phyloP scores from a whole-genome alignment of 2,329 filamentous ascomycete species.

The Clonostachys sp. region DNA sequence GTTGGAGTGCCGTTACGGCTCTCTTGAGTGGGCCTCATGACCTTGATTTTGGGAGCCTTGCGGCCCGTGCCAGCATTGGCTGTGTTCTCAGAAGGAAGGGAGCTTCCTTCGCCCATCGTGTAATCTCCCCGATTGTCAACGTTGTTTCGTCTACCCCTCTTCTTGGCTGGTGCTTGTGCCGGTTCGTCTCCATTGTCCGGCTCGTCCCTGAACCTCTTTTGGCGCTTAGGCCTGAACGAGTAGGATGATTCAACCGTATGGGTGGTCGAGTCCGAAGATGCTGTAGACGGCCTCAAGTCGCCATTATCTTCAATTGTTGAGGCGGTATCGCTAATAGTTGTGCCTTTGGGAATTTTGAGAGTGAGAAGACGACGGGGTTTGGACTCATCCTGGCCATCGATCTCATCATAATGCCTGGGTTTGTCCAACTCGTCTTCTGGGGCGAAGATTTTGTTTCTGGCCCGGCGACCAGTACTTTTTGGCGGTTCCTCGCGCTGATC shows the following conservation, averaged over 20 bases:
- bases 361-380: slow-evolving; percentile 22
- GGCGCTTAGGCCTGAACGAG: slow-evolving; percentile 50
- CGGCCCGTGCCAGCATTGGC: slow-evolving; percentile 10
- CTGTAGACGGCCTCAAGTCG: slow-evolving; percentile 45
- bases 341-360: slow-evolving; percentile 33
- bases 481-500: slow-evolving; percentile 1
- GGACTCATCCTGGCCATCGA: slow-evolving; percentile 6
- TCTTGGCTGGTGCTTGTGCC: slow-evolving; percentile 29
- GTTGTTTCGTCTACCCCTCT: slow-evolving; percentile 20
- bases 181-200: slow-evolving; percentile 33
- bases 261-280: slow-evolving; percentile 45
- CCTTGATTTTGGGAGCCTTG: slow-evolving; percentile 31
- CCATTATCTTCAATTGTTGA: slow-evolving; percentile 32
- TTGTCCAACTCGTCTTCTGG: slow-evolving; percentile 1
- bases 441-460: slow-evolving; percentile 2
- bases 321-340: slow-evolving; percentile 30
- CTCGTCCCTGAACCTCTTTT: slow-evolving; percentile 47
- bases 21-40: slow-evolving; percentile 17
- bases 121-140: background rate
- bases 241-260: slow-evolving; percentile 45
- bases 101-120: background rate
- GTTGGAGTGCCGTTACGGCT: slow-evolving; percentile 21
- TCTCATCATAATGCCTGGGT: background rate
- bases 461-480: slow-evolving; percentile 1
- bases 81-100: background rate